Conservation (phyloP, 352 stramenopile species). For the Phytophthora vignae region DNA sequence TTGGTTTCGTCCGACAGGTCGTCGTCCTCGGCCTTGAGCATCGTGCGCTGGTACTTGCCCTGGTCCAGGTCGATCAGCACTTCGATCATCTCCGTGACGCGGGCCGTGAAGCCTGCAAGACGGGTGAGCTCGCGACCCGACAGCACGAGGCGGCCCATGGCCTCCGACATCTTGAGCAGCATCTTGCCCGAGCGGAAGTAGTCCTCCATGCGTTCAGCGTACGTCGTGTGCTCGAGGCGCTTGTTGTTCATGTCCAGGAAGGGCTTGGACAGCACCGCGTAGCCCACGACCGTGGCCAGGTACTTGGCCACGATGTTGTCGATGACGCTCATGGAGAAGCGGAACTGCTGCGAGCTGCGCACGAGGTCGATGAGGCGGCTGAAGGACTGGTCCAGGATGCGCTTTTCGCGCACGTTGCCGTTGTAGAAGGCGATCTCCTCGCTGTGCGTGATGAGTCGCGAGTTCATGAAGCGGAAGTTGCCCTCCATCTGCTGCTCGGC, state of each 20-base stretch:
- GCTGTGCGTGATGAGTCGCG: slow-evolving; percentile 87
- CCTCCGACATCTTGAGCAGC: slow-evolving; percentile 87
- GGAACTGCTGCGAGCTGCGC: slow-evolving; percentile 85
- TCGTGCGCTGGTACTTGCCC: slow-evolving; percentile 78
- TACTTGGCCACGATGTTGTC: slow-evolving; percentile 92
- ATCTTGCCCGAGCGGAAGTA: slow-evolving; percentile 90
- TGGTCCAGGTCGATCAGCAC: slow-evolving; percentile 72
- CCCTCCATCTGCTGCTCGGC: slow-evolving; percentile 86
- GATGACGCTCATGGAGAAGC: slow-evolving; percentile 81
- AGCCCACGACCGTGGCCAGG: slow-evolving; percentile 85
- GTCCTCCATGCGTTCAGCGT: slow-evolving; percentile 85
- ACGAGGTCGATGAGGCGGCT: slow-evolving; percentile 66
- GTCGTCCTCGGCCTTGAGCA: slow-evolving; percentile 61
- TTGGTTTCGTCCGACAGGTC: slow-evolving; percentile 31
- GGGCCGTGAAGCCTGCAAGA: slow-evolving; percentile 80
- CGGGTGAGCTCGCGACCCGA: slow-evolving; percentile 86
- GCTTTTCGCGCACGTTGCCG: slow-evolving; percentile 86
- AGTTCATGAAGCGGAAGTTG: slow-evolving; percentile 91
- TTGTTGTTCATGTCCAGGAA: slow-evolving; percentile 72
- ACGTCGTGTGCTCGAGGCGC: slow-evolving; percentile 63
- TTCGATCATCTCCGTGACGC: slow-evolving; percentile 85
- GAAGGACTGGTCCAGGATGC: slow-evolving; percentile 81
- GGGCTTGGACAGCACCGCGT: slow-evolving; percentile 76
- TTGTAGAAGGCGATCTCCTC: slow-evolving; percentile 94
- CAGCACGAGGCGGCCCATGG: slow-evolving; percentile 86